A percentile compares a stretch with the other conserved stretches of the same genome.
These are phyloP conservation scores for Salinomyces thailandicus DNA, from an alignment of 2,329 filamentous ascomycete genomes.

Conservation along the genomic window DNA sequence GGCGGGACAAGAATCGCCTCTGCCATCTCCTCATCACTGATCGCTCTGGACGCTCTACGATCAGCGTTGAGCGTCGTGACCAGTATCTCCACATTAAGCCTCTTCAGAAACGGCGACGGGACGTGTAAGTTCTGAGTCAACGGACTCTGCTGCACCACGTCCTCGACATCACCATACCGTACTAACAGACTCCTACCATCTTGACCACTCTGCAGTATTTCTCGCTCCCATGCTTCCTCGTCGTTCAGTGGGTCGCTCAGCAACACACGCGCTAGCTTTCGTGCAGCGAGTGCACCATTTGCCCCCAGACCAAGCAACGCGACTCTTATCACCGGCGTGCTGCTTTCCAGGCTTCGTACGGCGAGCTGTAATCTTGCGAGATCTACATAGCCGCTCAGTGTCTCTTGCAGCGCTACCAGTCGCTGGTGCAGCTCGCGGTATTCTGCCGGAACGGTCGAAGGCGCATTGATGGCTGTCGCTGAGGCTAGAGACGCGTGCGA, in stretches of 20 bases:
- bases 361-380: conserved; percentile 63
- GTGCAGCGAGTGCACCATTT: conserved; percentile 41
- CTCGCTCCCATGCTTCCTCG: conserved; percentile 35
- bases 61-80: conserved; percentile 44
- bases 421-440: conserved; percentile 49
- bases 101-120: conserved; percentile 52
- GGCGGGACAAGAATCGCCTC: conserved; percentile 64
- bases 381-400: conserved; percentile 53
- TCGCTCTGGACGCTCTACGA: conserved; percentile 18
- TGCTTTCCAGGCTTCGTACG: conserved; percentile 50
- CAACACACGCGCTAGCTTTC: conserved; percentile 54
- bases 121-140: conserved; percentile 52
- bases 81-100: conserved; percentile 53
- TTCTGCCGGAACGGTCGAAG: conserved; percentile 41
- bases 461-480: conserved; percentile 43
- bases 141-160: conserved; percentile 35
- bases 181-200: conserved; percentile 32
- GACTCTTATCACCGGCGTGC: conserved; percentile 44
- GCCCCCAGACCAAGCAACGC: conserved; percentile 36
- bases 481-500: conserved; percentile 36
- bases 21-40: conserved; percentile 33
- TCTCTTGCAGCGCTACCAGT: conserved; percentile 50
- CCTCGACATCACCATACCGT: conserved; percentile 44
- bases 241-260: conserved; percentile 36
- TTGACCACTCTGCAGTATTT: conserved; percentile 25